These are phyloP conservation scores for Fusarium sacchari DNA, from an alignment of 2,329 filamentous ascomycete species.

Conservation along the genomic window DNA sequence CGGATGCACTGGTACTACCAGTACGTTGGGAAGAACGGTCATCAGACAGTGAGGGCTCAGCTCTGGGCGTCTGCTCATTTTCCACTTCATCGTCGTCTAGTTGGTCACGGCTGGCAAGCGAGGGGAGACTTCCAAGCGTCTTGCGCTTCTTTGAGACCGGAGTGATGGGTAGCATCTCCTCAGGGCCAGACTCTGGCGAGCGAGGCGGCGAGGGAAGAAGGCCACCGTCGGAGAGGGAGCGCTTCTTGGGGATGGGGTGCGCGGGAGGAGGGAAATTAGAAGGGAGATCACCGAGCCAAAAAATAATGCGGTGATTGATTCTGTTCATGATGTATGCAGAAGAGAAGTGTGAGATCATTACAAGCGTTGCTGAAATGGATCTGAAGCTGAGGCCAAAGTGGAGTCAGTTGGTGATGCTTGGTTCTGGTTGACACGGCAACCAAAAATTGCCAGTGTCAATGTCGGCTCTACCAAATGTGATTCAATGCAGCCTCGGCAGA, in stretches of 20 bases:
- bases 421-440: neutral
- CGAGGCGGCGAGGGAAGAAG: no score
- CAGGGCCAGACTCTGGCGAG: no score
- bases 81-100: no score
- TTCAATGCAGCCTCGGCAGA: neutral
- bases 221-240: neutral
- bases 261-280: rapidly evolving
- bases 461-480: neutral
- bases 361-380: neutral
- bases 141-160: no score
- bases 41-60: no score
- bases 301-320: rapidly evolving
- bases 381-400: neutral
- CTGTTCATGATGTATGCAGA: neutral
- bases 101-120: no score
- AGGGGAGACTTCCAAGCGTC: no score
- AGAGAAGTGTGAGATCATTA: neutral
- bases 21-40: no score
- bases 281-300: neutral
- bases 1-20: no score
- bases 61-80: no score
- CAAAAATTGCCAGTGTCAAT: neutral
- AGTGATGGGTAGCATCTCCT: no score
- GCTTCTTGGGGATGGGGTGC: neutral
- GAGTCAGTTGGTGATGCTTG: neutral